Evolutionary conservation across 345 rosid genomes (phyloP).

Genomic region (Microcos paniculata): DNA sequence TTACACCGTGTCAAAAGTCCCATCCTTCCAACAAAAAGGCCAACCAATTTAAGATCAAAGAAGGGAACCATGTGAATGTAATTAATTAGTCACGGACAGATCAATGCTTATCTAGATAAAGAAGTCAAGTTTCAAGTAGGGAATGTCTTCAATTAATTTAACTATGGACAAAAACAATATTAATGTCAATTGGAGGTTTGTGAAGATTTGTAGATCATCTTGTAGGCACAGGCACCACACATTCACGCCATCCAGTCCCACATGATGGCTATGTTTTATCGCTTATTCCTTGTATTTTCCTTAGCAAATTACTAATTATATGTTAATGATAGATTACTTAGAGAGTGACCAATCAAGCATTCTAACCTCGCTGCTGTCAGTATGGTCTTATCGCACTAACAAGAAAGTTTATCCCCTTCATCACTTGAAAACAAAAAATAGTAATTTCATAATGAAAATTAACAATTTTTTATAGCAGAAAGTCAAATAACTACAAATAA

Average conservation of each 20-base stretch:
- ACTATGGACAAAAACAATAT: background rate
- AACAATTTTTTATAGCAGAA: background rate
- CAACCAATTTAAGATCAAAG: background rate
- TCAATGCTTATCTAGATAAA: background rate
- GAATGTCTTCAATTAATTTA: background rate
- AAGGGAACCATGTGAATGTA: background rate
- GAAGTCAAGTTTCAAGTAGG: background rate
- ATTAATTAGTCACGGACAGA: background rate
- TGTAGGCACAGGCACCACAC: background rate
- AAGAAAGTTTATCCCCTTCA: background rate
- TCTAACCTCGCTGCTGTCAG: background rate
- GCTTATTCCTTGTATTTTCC: background rate
- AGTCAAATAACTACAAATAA: background rate
- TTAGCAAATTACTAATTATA: background rate
- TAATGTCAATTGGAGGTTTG: background rate
- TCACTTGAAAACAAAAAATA: background rate
- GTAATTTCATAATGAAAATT: background rate
- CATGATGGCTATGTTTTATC: background rate
- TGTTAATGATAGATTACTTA: background rate
- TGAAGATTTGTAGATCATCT: background rate
- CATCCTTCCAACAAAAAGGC: background rate
- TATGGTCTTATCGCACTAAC: background rate
- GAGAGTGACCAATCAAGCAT: background rate
- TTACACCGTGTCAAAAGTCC: background rate
- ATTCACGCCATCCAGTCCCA: background rate